Percentiles rank a stretch among this genome's conserved stretches.
phyloP scores from a whole-genome alignment of 768 basidiomycete species.

The Hirschioporus abietinus region DNA sequence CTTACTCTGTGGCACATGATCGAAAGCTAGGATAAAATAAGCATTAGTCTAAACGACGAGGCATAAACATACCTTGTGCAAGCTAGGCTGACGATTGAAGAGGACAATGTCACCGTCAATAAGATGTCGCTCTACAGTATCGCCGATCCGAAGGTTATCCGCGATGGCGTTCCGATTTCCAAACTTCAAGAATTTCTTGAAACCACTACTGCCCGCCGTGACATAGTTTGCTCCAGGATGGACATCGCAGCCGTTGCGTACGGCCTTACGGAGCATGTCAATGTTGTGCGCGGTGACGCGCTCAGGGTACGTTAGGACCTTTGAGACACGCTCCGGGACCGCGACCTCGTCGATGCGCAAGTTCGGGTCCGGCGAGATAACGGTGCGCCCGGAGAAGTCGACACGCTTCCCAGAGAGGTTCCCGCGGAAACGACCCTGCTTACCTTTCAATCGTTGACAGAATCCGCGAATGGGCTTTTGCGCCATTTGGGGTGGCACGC shows the following conservation, averaged over 20 bases:
- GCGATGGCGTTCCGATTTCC: constrained; percentile 79
- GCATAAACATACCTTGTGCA: constrained; percentile 69
- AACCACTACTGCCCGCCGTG: constrained; percentile 65
- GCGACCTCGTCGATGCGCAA: constrained; percentile 98
- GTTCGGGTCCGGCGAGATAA: constrained; percentile 99
- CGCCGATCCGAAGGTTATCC: constrained; percentile 77
- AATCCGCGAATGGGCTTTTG: constrained; percentile 97
- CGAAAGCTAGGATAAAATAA: constrained; percentile 50
- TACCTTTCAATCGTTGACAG: constrained; percentile 96
- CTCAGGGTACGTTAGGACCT: constrained; percentile 94
- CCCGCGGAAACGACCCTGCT: constrained; percentile 97
- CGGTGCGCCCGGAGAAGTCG: constrained; percentile 96
- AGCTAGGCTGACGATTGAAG: constrained; percentile 97
- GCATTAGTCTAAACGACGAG: background rate
- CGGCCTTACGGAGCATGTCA: constrained; percentile 62
- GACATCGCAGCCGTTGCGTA: constrained; percentile 82
- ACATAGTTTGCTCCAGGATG: constrained; percentile 98
- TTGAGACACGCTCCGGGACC: constrained; percentile 91
- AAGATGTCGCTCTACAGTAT: constrained; percentile 92
- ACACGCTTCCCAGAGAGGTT: constrained; percentile 99
- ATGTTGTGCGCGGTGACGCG: constrained; percentile 92
- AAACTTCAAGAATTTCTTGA: constrained; percentile 88
- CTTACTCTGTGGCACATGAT: constrained; percentile 96
- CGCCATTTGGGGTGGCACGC: constrained; percentile 79
- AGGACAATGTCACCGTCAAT: constrained; percentile 93